Evolutionary conservation across 1,139 yeast species (phyloP), one percentile per base, ranked within the genome.

Genomic region (Geotrichum europaeum): DNA sequence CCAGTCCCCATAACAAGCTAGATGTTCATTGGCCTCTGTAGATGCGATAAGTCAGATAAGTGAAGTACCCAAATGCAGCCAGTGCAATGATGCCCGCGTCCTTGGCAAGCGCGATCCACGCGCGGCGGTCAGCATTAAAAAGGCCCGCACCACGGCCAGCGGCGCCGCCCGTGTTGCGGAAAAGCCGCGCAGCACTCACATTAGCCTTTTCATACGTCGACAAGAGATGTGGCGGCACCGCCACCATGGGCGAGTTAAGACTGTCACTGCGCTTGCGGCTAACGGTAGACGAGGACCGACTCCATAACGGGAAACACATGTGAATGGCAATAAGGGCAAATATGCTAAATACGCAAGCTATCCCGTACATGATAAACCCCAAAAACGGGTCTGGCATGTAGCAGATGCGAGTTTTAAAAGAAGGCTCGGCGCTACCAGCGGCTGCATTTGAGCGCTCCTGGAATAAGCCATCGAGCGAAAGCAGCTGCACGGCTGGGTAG

Each of bases 401-500:
- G 69, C 97, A 91, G 70, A 86, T 79, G 49, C 73, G 75, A 0
- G 80, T 76, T 6, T 64, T 64, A 24, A 53, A 60, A 6, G 65
- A 20, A 6, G 62, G 49, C 40, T 22, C 18, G 34, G 53, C 22
- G n/a, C 20, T n/a, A 9, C 13, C 52, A 12, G 32, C 15, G 12
- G 55, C 36, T 15, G 51, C 56, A 53, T 66, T 64, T 40, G 47
- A 9, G 47, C 47, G 47, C 47, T 40, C 47, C 13, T 24, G n/a
- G n/a, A 20, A 20, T 13, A 15, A 2, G 3, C 45, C 50, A 52
- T 68, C 65, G 10, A 94, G 77, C 0, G 96, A 85, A n/a, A 94
- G 74, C 49, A 94, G 73, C 70, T 94, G 97, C 56, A 91, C 81
- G 0, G 97, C 98, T 0, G 99, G 99, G 61, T 78, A 78, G 43